These are phyloP conservation scores for Yamadazyma dendronema DNA, from an alignment of 1,139 yeast species.

Conservation along the genomic window DNA sequence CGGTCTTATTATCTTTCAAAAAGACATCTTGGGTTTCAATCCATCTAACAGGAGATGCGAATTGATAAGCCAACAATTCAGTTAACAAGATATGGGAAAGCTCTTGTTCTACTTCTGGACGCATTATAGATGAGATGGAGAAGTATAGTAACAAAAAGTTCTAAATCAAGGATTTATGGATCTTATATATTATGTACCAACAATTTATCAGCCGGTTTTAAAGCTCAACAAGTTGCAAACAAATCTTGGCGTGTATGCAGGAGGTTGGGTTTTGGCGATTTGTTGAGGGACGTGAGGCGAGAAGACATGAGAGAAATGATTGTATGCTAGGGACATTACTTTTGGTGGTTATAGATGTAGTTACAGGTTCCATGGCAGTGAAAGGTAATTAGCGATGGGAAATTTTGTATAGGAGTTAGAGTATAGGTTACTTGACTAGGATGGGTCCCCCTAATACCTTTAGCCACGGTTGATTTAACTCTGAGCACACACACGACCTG, in stretches of 20 bases:
- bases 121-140: constrained; percentile 46
- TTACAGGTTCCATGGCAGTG: too few relatives aligned
- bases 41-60: constrained; percentile 99
- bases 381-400: too few relatives aligned
- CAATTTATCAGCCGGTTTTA: not conserved
- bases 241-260: constrained; percentile 1
- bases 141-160: not conserved
- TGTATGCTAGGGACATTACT: too few relatives aligned
- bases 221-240: constrained; percentile 5
- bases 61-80: constrained; percentile 95
- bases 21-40: constrained; percentile 98
- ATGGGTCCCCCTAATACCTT: too few relatives aligned
- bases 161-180: not conserved
- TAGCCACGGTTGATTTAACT: too few relatives aligned
- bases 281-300: too few relatives aligned
- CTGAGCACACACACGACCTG: too few relatives aligned
- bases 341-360: too few relatives aligned
- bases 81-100: constrained; percentile 91
- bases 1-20: constrained; percentile 90
- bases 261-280: constrained; percentile 2
- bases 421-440: too few relatives aligned
- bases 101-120: constrained; percentile 97
- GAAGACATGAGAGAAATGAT: too few relatives aligned
- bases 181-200: constrained; percentile 2
- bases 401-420: too few relatives aligned